These are phyloP conservation scores for Metschnikowia hibisci DNA, from an alignment of 805 yeast species.

Conservation along the genomic window DNA sequence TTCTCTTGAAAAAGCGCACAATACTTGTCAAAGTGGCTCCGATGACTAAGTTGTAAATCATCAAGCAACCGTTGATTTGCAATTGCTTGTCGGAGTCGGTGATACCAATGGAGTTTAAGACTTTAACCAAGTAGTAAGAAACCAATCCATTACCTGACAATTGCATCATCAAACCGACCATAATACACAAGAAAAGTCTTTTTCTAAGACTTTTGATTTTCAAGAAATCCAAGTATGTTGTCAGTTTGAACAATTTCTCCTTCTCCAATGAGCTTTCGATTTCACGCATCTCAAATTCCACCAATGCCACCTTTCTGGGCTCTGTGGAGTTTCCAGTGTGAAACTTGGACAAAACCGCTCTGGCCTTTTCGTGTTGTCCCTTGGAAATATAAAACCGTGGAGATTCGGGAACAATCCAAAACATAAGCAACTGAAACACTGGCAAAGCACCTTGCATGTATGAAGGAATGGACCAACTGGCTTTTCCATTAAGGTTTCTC, in stretches of 20 bases:
- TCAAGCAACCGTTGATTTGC: slow-evolving; percentile 45
- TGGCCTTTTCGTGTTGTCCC: slow-evolving; percentile 43
- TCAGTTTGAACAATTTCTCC: slow-evolving; percentile 31
- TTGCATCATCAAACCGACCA: slow-evolving; percentile 39
- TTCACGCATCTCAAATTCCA: slow-evolving; percentile 24
- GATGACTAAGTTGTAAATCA: slow-evolving; percentile 30
- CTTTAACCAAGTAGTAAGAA: slow-evolving; percentile 48
- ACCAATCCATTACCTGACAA: slow-evolving; percentile 51
- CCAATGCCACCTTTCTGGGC: slow-evolving; percentile 16
- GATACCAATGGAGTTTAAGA: slow-evolving; percentile 51
- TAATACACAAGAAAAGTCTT: slow-evolving; percentile 33
- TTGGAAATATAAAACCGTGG: slow-evolving; percentile 44
- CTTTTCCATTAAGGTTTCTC: slow-evolving; percentile 16
- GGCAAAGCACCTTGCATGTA: slow-evolving; percentile 49
- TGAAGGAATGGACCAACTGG: slow-evolving; percentile 55
- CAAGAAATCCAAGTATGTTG: slow-evolving; percentile 39
- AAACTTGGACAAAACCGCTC: slow-evolving; percentile 33
- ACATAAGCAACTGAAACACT: slow-evolving; percentile 28
- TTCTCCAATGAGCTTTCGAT: slow-evolving; percentile 29
- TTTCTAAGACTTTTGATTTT: slow-evolving; percentile 37
- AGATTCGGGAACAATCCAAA: slow-evolving; percentile 41
- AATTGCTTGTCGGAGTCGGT: slow-evolving; percentile 39
- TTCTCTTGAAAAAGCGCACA: slow-evolving; percentile 29
- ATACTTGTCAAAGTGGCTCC: slow-evolving; percentile 22
- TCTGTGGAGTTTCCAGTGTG: slow-evolving; percentile 39